Conservation (phyloP, 352 stramenopile species). For the Globisporangium rhizosaccharum region DNA sequence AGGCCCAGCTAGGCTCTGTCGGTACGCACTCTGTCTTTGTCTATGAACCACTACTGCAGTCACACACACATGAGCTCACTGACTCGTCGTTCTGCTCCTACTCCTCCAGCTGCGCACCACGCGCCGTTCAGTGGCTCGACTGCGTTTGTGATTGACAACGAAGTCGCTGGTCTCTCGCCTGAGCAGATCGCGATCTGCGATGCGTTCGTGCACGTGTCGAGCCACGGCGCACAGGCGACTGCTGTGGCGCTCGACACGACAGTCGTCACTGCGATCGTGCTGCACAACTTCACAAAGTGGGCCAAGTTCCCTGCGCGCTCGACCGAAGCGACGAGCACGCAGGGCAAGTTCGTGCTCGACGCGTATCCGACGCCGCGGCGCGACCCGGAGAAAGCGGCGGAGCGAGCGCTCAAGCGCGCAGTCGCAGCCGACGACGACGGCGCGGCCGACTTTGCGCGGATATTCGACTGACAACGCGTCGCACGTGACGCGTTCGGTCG, state of each 20-base stretch:
- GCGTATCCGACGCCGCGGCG: conserved; percentile 44
- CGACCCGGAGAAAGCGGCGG: conserved; percentile 32
- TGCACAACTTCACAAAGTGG: conserved; percentile 65
- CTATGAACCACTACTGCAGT: background rate
- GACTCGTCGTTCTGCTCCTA: background rate
- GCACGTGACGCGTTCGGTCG: background rate
- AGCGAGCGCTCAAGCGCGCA: conserved; percentile 42
- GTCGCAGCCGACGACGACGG: conserved; percentile 32
- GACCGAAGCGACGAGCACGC: conserved; percentile 57
- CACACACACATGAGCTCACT: background rate
- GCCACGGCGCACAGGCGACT: conserved; percentile 35
- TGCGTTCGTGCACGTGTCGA: conserved; percentile 53
- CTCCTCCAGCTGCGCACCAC: conserved; percentile 35
- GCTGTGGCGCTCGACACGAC: conserved; percentile 50
- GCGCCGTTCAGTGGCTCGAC: conserved; percentile 44
- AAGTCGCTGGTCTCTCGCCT: conserved; percentile 46
- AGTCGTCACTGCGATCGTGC: conserved; percentile 53
- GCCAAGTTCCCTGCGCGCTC: conserved; percentile 49
- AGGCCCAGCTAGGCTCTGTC: conserved; percentile 5
- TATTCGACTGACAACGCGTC: conserved; percentile 30
- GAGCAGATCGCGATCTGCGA: conserved; percentile 67
- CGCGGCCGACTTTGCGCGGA: conserved; percentile 34
- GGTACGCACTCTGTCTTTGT: conserved; percentile 3
- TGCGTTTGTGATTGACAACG: conserved; percentile 76
- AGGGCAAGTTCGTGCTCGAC: conserved; percentile 77